These are phyloP conservation scores for Misopates orontium DNA, from an alignment of 257 asterid species.

Conservation along the genomic window DNA sequence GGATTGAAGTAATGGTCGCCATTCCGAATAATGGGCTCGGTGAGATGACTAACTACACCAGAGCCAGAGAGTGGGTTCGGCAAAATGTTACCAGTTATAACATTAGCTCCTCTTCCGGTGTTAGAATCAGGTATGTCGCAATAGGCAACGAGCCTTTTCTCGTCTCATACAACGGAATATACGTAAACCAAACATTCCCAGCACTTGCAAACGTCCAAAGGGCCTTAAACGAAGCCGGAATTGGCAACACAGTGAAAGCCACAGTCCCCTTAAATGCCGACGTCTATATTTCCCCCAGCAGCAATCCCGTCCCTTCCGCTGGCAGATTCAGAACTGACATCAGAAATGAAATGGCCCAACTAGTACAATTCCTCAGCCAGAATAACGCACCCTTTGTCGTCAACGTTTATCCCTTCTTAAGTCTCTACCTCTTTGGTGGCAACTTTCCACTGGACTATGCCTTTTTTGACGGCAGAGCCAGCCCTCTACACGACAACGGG, in stretches of 20 bases:
- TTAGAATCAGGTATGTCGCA: slow-evolving; percentile 42
- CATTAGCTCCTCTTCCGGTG: slow-evolving; percentile 24
- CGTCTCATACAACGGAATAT: slow-evolving; percentile 26
- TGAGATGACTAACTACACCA: slow-evolving; percentile 6
- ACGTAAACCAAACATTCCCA: slow-evolving; percentile 26
- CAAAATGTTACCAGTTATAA: slow-evolving; percentile 29
- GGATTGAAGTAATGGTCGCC: slow-evolving; percentile 45
- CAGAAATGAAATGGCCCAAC: slow-evolving; percentile 6
- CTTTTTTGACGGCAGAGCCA: slow-evolving; percentile 33
- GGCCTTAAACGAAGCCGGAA: slow-evolving; percentile 37
- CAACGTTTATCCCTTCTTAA: slow-evolving; percentile 41
- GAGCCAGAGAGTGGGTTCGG: slow-evolving; percentile 38
- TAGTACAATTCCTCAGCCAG: slow-evolving; percentile 24
- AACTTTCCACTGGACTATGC: slow-evolving; percentile 38
- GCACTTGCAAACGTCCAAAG: slow-evolving; percentile 40
- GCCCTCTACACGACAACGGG: slow-evolving; percentile 27
- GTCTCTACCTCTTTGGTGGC: slow-evolving; percentile 14
- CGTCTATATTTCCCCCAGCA: slow-evolving; percentile 25
- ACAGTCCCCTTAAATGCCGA: slow-evolving; percentile 45
- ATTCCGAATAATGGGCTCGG: slow-evolving; percentile 32
- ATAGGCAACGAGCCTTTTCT: slow-evolving; percentile 49
- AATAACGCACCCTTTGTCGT: slow-evolving; percentile 37
- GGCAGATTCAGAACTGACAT: slow-evolving; percentile 37
- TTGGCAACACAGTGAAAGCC: slow-evolving; percentile 36
- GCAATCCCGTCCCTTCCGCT: slow-evolving; percentile 28